phyloP scores from a whole-genome alignment of 176 grass and related monocot species.

The Eleusine indica region DNA sequence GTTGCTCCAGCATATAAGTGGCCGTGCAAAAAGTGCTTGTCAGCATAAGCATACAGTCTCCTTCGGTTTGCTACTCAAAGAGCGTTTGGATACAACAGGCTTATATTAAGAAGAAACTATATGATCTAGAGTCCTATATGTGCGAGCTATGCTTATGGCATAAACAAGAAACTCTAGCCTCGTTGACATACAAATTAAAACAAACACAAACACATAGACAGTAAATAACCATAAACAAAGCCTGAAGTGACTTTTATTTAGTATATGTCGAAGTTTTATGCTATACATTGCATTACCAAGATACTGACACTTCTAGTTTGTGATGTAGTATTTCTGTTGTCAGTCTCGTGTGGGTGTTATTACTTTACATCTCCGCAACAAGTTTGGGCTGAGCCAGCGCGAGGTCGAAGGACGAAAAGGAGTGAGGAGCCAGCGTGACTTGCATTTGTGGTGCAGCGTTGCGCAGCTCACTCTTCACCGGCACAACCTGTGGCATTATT shows the following conservation, averaged over 20 bases:
- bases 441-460: constrained; percentile 50
- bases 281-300: constrained; percentile 6
- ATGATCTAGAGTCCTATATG: too few species aligned
- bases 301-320: background rate
- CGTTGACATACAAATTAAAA: background rate
- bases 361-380: constrained; percentile 41
- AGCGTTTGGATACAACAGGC: too few species aligned
- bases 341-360: background rate
- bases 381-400: constrained; percentile 28
- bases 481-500: constrained; percentile 48
- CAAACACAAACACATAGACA: background rate
- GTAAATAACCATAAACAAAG: background rate
- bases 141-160: too few species aligned
- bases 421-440: constrained; percentile 54
- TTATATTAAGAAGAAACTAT: too few species aligned
- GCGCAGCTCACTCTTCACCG: constrained; percentile 27
- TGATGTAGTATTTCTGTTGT: background rate
- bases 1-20: too few species aligned
- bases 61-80: too few species aligned
- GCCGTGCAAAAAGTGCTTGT: too few species aligned
- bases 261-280: background rate
- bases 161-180: too few species aligned
- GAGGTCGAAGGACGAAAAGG: constrained; percentile 54
- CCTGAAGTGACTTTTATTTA: constrained; percentile 34
- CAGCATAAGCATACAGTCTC: too few species aligned